phyloP scores from a whole-genome alignment of 169 alveolate genomes.

The Condylostoma magnum region DNA sequence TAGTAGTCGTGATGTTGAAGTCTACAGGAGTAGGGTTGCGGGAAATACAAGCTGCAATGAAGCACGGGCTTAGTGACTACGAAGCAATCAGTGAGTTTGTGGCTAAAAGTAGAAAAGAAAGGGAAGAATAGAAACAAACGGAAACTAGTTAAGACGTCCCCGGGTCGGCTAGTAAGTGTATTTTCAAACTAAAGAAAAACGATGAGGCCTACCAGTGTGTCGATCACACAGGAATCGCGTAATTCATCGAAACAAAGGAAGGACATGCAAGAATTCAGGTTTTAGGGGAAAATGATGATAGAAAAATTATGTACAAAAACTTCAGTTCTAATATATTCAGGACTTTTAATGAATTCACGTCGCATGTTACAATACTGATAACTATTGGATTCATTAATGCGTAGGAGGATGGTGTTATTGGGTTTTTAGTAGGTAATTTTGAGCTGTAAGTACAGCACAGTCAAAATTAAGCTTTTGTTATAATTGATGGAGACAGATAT shows the following conservation, averaged over 20 bases:
- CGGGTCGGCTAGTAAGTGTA: not conserved
- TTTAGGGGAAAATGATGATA: not conserved
- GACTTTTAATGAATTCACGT: not conserved
- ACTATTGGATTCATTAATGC: not conserved
- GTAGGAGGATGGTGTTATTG: not conserved
- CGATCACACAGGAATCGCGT: conserved; percentile 29
- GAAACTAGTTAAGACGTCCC: not conserved
- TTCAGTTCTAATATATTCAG: conserved; percentile 13
- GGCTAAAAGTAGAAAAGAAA: not conserved
- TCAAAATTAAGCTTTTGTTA: not conserved
- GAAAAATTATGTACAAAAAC: not conserved
- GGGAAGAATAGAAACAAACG: conserved; percentile 20
- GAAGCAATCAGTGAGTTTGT: not conserved
- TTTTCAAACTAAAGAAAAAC: conserved; percentile 16
- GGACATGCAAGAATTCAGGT: not conserved
- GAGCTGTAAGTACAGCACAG: not conserved
- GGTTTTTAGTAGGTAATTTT: conserved; percentile 2
- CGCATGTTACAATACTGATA: conserved; percentile 5
- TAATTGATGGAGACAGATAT: not conserved
- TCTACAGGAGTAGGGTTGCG: not conserved
- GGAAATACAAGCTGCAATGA: conserved; percentile 7
- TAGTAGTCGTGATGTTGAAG: not conserved
- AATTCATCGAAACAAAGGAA: not conserved
- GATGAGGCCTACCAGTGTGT: conserved; percentile 1
- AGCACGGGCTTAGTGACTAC: not conserved